Evolutionary conservation across 2,329 filamentous ascomycete genomes (phyloP), one percentile per base, ranked within the genome.

Genomic region (Pyrenophora teres): DNA sequence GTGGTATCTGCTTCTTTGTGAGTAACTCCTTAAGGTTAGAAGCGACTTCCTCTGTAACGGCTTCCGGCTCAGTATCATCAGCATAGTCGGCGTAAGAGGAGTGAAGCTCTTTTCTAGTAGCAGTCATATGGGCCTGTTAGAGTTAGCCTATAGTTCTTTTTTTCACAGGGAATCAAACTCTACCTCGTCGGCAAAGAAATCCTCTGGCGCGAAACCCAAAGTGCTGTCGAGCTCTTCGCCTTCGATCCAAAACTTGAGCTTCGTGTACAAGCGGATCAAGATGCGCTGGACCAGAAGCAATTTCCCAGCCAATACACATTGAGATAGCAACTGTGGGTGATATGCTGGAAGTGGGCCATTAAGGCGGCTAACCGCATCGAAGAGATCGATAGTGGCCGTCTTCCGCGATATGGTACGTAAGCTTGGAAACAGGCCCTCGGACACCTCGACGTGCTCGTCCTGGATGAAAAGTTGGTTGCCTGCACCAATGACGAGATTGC

Each of bases 401-500:
- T 79, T 65, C 76, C 74, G 72, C 5, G 79, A 75, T 2, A 80
- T 76, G 35, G 80, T 75, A 25, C 81, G 77, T 38, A 86, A 71
- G 43, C 80, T 78, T 6, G 82, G 79, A 15, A 87, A 79, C 8
- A 89, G 74, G 7, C 83, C 80, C 52, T 86, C 82, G 0, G 82
- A 81, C 5, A 83, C 78, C 48, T 87, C 82, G 19, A 96, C 84
- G n/a, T 84, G 80, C 53, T 92, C 85, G 62, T 90, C 89, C 67
- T 92, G 87, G 6, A 96, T 81, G 70, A 96, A 92, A 10, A 99
- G 79, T 68, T 97, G 92, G 68, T 96, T 96, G 0, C 94, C 94
- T 6, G 92, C 86, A 1, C 92, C 92, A 49, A 97, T 87, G 5
- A 96, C 87, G 10, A 99, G 81, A 64, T 92, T 87, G 0, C 92